These are phyloP conservation scores for Fusarium pilosicola DNA, from an alignment of 2,329 filamentous ascomycete genomes.

Conservation along the genomic window DNA sequence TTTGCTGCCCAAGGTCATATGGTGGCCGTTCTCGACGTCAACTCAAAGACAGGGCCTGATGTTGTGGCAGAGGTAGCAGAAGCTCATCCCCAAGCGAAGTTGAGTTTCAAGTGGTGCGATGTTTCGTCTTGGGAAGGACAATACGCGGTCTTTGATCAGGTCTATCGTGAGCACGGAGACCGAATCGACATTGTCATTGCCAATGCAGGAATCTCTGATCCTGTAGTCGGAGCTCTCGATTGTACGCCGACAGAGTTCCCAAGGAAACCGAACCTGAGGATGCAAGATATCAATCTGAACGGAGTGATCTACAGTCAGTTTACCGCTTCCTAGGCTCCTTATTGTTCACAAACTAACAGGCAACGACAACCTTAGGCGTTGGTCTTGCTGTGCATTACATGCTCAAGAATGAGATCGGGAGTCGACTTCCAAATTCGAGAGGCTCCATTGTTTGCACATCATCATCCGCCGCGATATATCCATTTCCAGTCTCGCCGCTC, in stretches of 20 bases:
- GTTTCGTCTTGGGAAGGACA: background rate
- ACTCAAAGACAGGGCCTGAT: background rate
- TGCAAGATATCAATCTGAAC: background rate
- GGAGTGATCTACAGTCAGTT: background rate
- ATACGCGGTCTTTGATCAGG: background rate
- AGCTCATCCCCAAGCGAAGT: background rate
- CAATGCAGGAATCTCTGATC: background rate
- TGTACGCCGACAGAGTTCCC: background rate
- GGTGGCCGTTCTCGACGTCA: background rate
- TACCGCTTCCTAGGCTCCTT: accelerated
- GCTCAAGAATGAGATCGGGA: background rate
- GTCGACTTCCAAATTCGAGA: background rate
- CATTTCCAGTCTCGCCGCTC: background rate
- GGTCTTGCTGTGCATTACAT: background rate
- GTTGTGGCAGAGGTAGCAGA: background rate
- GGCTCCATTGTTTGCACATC: conserved; percentile 4
- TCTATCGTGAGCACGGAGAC: background rate
- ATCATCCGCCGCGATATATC: background rate
- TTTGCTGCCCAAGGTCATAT: background rate
- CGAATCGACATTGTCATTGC: background rate
- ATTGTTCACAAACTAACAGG: accelerated
- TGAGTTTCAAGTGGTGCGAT: conserved; percentile 1
- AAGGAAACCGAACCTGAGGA: background rate
- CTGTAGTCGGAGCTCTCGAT: background rate
- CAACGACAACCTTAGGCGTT: background rate